A percentile compares a stretch with the other conserved stretches of the same genome.
Evolutionary conservation across 805 yeast species (phyloP).

Genomic region (Ogataea nakhonphanomensis): DNA sequence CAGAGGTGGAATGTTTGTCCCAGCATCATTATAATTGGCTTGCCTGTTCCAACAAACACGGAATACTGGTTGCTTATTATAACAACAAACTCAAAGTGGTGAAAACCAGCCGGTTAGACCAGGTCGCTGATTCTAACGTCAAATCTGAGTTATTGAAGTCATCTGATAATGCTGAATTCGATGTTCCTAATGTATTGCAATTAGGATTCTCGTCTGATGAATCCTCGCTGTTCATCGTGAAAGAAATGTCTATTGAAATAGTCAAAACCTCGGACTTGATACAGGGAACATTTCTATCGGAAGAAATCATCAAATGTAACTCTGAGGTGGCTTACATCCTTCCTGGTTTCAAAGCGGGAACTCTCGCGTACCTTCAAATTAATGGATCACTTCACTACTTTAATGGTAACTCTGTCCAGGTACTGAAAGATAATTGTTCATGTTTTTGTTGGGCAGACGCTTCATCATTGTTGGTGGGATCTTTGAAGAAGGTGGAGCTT

Average conservation of each 20-base stretch:
- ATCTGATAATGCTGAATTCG: background rate
- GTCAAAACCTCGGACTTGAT: background rate
- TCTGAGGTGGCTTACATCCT: background rate
- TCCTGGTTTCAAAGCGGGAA: background rate
- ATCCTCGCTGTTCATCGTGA: slow-evolving; percentile 15
- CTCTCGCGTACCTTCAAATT: slow-evolving; percentile 8
- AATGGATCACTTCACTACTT: slow-evolving; percentile 12
- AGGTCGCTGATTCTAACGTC: background rate
- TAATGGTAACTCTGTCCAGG: background rate
- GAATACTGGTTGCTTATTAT: slow-evolving; percentile 21
- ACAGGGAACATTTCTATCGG: slow-evolving; percentile 1
- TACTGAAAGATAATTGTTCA: slow-evolving; percentile 4
- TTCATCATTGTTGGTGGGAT: slow-evolving; percentile 1
- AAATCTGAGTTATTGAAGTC: no score
- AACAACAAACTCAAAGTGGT: slow-evolving; percentile 19
- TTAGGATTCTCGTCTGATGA: slow-evolving; percentile 23
- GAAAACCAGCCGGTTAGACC: slow-evolving; percentile 17
- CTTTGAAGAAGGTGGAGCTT: slow-evolving; percentile 5
- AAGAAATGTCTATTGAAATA: slow-evolving; percentile 8
- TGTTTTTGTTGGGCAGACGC: slow-evolving; percentile 12
- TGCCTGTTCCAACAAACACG: slow-evolving; percentile 20
- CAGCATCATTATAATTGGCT: slow-evolving; percentile 17
- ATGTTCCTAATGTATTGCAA: slow-evolving; percentile 15
- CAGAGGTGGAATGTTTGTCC: slow-evolving; percentile 2
- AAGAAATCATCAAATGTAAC: slow-evolving; percentile 1